A percentile compares a stretch with the other conserved stretches of the same genome.
Evolutionary conservation across 73 alveolate genomes (phyloP).

Genomic region (Paraurostyla sp.): DNA sequence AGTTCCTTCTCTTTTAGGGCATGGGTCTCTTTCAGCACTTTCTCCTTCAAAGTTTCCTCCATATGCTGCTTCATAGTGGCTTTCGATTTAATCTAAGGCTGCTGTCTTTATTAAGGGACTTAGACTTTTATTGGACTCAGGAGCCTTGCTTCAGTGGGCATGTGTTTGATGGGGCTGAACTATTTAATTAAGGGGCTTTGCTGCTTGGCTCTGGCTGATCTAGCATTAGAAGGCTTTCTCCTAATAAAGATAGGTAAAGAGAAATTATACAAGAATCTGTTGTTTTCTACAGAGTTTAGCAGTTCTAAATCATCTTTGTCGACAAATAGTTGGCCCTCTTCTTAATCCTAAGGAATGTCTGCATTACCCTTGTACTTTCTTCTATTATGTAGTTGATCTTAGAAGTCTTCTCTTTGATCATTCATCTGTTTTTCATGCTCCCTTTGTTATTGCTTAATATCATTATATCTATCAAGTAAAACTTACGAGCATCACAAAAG

Average conservation of each 20-base stretch:
- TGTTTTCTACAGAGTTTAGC: not conserved
- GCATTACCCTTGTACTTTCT: not conserved
- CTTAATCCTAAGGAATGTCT: not conserved
- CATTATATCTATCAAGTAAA: not conserved
- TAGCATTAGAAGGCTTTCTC: not conserved
- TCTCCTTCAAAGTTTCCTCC: not conserved
- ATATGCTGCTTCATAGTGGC: not conserved
- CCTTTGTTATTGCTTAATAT: not conserved
- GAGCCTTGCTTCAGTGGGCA: not conserved
- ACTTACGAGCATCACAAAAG: constrained; percentile 21
- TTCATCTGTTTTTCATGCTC: too few relatives aligned
- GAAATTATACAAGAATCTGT: not conserved
- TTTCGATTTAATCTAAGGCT: not conserved
- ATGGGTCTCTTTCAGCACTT: not conserved
- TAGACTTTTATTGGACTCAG: too few relatives aligned
- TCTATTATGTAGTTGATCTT: not conserved
- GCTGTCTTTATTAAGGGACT: too few relatives aligned
- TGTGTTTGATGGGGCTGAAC: not conserved
- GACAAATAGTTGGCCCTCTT: not conserved
- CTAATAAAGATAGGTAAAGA: not conserved
- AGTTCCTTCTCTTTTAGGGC: not conserved
- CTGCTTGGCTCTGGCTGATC: too few relatives aligned
- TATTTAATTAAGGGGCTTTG: too few relatives aligned
- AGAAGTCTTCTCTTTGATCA: not conserved
- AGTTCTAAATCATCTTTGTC: constrained; percentile 37